These are phyloP conservation scores for Lachnum nothofagi DNA, from an alignment of 2,329 filamentous ascomycete species.

Conservation along the genomic window DNA sequence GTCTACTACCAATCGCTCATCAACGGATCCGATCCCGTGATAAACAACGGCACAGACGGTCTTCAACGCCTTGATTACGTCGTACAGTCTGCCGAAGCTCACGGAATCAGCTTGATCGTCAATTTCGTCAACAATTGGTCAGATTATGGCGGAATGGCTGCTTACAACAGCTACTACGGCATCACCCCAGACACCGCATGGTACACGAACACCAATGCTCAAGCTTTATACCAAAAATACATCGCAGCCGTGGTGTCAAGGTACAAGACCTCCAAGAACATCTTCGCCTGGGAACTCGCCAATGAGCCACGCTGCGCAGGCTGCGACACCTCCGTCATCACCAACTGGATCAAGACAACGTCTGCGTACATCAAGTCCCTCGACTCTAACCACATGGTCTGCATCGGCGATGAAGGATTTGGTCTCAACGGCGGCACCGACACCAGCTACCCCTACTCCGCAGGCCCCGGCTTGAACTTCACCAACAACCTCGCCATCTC, in stretches of 20 bases:
- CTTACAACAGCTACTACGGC: slow-evolving; percentile 53
- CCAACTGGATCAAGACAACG: slow-evolving; percentile 53
- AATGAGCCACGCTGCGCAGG: slow-evolving; percentile 64
- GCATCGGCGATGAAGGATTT: slow-evolving; percentile 60
- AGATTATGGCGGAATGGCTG: slow-evolving; percentile 61
- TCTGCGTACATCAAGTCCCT: slow-evolving; percentile 60
- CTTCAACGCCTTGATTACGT: slow-evolving; percentile 62
- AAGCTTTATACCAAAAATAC: slow-evolving; percentile 55
- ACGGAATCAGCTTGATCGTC: slow-evolving; percentile 59
- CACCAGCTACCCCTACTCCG: slow-evolving; percentile 40
- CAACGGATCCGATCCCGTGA: slow-evolving; percentile 45
- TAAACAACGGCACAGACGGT: slow-evolving; percentile 60
- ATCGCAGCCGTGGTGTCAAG: slow-evolving; percentile 54
- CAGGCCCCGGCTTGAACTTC: slow-evolving; percentile 42
- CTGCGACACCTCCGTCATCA: slow-evolving; percentile 54
- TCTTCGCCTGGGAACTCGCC: slow-evolving; percentile 65
- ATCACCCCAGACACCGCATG: slow-evolving; percentile 36
- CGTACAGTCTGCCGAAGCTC: slow-evolving; percentile 52
- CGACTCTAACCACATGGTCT: slow-evolving; percentile 57
- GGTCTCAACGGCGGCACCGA: slow-evolving; percentile 33
- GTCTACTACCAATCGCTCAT: slow-evolving; percentile 42
- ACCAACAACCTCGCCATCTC: slow-evolving; percentile 44
- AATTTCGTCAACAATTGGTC: slow-evolving; percentile 66
- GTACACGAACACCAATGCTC: slow-evolving; percentile 32
- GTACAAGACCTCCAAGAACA: slow-evolving; percentile 53